phyloP scores from a whole-genome alignment of 768 basidiomycete species.

The Lyophyllum semitale region DNA sequence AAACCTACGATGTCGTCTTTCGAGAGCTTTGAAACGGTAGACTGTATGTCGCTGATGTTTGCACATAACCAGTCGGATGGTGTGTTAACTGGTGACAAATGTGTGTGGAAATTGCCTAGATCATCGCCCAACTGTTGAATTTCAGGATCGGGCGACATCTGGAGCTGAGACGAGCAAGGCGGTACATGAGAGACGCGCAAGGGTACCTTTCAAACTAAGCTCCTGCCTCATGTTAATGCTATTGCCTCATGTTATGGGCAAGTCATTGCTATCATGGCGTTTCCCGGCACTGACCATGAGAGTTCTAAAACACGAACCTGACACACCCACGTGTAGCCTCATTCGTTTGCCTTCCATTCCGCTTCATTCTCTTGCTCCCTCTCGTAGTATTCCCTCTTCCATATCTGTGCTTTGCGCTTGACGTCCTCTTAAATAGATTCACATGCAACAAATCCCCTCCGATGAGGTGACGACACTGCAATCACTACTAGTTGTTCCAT shows the following conservation, averaged over 20 bases:
- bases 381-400: conserved; percentile 90
- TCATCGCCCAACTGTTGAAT: conserved; percentile 4
- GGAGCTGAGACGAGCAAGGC: not conserved
- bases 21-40: not conserved
- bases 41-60: conserved; percentile 9
- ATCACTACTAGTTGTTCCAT: conserved; percentile 48
- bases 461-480: conserved; percentile 81
- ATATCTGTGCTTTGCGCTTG: conserved; percentile 82
- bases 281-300: not conserved
- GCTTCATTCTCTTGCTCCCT: conserved; percentile 62
- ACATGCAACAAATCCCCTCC: conserved; percentile 77
- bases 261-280: not conserved
- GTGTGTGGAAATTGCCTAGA: not conserved
- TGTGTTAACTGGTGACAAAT: not conserved
- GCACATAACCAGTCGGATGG: conserved; percentile 5
- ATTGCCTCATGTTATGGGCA: no score
- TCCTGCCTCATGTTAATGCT: no score
- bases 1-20: not conserved
- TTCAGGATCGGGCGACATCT: conserved; percentile 2
- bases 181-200: not conserved
- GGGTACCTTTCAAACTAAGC: not conserved
- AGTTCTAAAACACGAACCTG: no score
- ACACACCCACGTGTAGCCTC: conserved; percentile 3
- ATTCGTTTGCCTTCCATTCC: conserved; percentile 70
- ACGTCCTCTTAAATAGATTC: conserved; percentile 86